Percentiles rank a stretch among this genome's conserved stretches.
phyloP scores from a whole-genome alignment of 202 grass and related monocot species.

The Digitaria exilis region DNA sequence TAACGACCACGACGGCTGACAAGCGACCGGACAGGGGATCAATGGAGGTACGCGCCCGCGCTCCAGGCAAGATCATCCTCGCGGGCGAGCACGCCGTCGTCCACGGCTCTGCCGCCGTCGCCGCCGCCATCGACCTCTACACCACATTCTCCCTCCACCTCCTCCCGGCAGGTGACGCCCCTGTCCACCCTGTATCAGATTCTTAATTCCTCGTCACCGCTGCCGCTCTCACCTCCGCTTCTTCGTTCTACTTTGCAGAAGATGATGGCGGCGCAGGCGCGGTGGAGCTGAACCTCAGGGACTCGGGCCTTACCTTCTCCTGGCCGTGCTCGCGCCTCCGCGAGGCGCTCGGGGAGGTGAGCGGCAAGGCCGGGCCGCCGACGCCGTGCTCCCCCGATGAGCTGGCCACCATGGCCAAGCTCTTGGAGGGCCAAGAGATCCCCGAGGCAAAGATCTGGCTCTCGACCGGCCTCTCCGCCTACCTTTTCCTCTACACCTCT shows the following conservation, averaged over 20 bases:
- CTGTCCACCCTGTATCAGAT: background rate
- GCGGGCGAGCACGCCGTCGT: conserved; percentile 96
- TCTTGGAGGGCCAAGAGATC: conserved; percentile 58
- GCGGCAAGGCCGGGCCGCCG: conserved; percentile 21
- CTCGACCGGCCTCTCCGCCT: conserved; percentile 63
- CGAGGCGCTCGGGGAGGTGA: conserved; percentile 29
- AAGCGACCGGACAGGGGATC: conserved; percentile 4
- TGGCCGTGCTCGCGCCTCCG: conserved; percentile 62
- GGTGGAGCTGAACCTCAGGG: conserved; percentile 66
- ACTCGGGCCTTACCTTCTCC: conserved; percentile 59
- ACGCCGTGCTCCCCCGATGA: conserved; percentile 44
- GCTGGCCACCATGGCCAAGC: conserved; percentile 40
- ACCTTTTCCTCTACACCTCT: conserved; percentile 84
- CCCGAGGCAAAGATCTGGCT: conserved; percentile 78
- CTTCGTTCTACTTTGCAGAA: background rate
- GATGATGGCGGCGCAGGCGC: conserved; percentile 2
- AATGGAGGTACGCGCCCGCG: conserved; percentile 66
- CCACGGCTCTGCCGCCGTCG: conserved; percentile 70
- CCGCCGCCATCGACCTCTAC: conserved; percentile 83
- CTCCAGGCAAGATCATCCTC: conserved; percentile 75
- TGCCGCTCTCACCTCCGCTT: background rate
- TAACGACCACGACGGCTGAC: background rate
- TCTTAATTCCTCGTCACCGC: background rate
- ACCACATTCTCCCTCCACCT: conserved; percentile 40
- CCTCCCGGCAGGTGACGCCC: background rate